Percentiles rank a stretch among this genome's conserved stretches.
Conservation (phyloP, 768 basidiomycete genomes). For the Hericium coralloides region DNA sequence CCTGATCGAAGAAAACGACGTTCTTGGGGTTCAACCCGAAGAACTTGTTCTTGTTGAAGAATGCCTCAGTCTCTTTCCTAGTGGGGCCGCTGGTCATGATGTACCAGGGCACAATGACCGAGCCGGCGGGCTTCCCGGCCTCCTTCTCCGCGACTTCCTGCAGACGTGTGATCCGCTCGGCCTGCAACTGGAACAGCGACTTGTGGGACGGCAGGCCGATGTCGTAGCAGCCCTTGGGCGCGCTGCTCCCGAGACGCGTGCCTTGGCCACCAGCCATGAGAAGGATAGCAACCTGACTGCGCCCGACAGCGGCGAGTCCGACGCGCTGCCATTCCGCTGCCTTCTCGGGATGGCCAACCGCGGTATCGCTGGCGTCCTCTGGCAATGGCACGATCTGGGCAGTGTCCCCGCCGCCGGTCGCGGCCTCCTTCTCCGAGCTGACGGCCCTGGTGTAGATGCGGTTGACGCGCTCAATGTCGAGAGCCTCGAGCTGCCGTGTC, state of each 20-base stretch:
- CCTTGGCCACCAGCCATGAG: conserved; percentile 99
- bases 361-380: conserved; percentile 59
- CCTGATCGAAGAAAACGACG: conserved; percentile 95
- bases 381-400: conserved; percentile 79
- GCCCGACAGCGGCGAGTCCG: conserved; percentile 74
- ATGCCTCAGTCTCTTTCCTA: conserved; percentile 73
- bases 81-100: conserved; percentile 99
- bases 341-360: conserved; percentile 42
- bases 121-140: conserved; percentile 39
- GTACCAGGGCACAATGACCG: conserved; percentile 88
- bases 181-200: conserved; percentile 93
- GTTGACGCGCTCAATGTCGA: conserved; percentile 91
- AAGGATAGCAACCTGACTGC: conserved; percentile 85
- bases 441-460: conserved; percentile 76
- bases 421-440: conserved; percentile 45
- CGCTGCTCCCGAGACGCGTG: conserved; percentile 82
- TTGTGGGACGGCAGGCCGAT: conserved; percentile 92
- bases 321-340: conserved; percentile 65
- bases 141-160: conserved; percentile 65
- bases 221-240: conserved; percentile 97
- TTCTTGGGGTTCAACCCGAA: conserved; percentile 79
- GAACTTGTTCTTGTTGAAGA: conserved; percentile 66
- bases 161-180: conserved; percentile 86
- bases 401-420: conserved; percentile 27
- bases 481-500: conserved; percentile 58